phyloP scores from a whole-genome alignment of 306 rosid species.

The Oemleria cerasiformis region DNA sequence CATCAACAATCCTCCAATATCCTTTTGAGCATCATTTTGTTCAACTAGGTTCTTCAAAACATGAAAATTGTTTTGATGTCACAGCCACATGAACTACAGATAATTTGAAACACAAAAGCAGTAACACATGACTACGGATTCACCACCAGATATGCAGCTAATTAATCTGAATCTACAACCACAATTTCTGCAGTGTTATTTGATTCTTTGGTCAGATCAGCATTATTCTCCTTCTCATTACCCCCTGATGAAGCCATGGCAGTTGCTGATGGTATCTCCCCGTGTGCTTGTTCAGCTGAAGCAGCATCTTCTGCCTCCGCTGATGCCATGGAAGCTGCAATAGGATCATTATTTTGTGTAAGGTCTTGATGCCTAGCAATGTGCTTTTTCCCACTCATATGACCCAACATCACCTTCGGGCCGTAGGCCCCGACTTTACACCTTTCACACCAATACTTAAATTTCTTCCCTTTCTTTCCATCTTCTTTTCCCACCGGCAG shows the following conservation, averaged over 20 bases:
- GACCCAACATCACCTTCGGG: constrained; percentile 32
- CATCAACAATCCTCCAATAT: constrained; percentile 1
- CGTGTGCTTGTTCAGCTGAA: constrained; percentile 17
- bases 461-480: constrained; percentile 1
- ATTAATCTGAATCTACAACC: neutral
- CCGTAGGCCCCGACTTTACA: constrained; percentile 36
- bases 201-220: constrained; percentile 16
- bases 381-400: constrained; percentile 48
- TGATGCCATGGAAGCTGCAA: neutral
- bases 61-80: neutral
- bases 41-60: neutral
- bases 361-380: constrained; percentile 11
- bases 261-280: neutral
- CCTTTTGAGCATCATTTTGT: neutral
- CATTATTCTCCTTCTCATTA: neutral
- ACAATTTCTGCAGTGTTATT: neutral
- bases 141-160: neutral
- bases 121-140: neutral
- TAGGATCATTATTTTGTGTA: neutral
- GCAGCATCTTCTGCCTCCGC: constrained; percentile 18
- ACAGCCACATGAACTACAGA: neutral
- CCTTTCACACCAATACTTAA: constrained; percentile 40
- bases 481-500: neutral
- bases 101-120: neutral
- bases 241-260: neutral